phyloP scores from a whole-genome alignment of 179 eudicot genomes.

The Beta corolliflora region DNA sequence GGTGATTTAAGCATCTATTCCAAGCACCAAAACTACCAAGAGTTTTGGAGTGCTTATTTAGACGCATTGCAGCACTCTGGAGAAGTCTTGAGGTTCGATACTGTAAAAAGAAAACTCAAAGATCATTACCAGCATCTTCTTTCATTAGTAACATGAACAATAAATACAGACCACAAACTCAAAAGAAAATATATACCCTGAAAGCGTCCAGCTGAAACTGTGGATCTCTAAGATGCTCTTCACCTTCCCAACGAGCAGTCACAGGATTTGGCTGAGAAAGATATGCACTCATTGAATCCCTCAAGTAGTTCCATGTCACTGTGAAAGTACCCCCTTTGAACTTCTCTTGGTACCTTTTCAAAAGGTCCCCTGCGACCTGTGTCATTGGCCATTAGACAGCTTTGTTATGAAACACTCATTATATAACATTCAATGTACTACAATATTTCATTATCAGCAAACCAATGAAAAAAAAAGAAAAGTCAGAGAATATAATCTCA shows the following conservation, averaged over 20 bases:
- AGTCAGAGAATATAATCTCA: not conserved
- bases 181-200: slow-evolving; percentile 46
- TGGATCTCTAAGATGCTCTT: slow-evolving; percentile 87
- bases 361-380: slow-evolving; percentile 88
- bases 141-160: not conserved
- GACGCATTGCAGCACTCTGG: slow-evolving; percentile 83
- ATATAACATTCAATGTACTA: not conserved
- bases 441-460: not conserved
- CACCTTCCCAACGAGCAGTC: slow-evolving; percentile 93
- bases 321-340: slow-evolving; percentile 80
- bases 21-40: slow-evolving; percentile 95
- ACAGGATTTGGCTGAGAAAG: slow-evolving; percentile 95
- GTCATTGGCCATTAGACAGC: slow-evolving; percentile 17
- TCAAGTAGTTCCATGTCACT: slow-evolving; percentile 93
- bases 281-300: slow-evolving; percentile 86
- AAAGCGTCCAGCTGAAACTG: slow-evolving; percentile 94
- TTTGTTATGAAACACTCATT: not conserved
- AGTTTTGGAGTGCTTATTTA: slow-evolving; percentile 77
- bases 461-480: too few relatives aligned
- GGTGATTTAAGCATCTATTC: slow-evolving; percentile 98
- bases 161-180: not conserved
- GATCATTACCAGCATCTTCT: slow-evolving; percentile 2
- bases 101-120: slow-evolving; percentile 41
- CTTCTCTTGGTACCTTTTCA: slow-evolving; percentile 90
- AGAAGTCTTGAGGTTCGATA: slow-evolving; percentile 98